Conservation (phyloP, 2,329 filamentous ascomycete species). For the Elsinoe perseae region DNA sequence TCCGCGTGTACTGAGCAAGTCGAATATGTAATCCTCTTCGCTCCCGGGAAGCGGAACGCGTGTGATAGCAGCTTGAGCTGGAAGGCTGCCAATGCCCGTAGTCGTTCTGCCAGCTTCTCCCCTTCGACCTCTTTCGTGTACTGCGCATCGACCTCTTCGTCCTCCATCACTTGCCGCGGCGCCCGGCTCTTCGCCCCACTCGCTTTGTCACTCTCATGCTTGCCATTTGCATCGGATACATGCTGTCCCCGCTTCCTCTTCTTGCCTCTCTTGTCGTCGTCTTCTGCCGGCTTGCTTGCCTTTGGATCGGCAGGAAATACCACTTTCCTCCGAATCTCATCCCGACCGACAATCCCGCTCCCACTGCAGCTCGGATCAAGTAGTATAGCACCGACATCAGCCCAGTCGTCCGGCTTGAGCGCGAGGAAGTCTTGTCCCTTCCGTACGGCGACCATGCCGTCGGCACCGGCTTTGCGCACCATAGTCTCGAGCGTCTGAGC, state of each 20-base stretch:
- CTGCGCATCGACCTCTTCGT: slow-evolving; percentile 30
- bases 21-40: slow-evolving; percentile 75
- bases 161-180: slow-evolving; percentile 29
- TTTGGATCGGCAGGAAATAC: background rate
- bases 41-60: slow-evolving; percentile 72
- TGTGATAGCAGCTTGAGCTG: slow-evolving; percentile 77
- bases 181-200: slow-evolving; percentile 14
- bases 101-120: slow-evolving; percentile 53
- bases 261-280: slow-evolving; percentile 18
- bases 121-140: slow-evolving; percentile 36
- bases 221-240: background rate
- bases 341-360: slow-evolving; percentile 84
- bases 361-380: slow-evolving; percentile 94
- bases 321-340: slow-evolving; percentile 44
- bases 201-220: background rate
- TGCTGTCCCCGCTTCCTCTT: slow-evolving; percentile 1
- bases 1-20: slow-evolving; percentile 83
- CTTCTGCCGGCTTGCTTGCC: slow-evolving; percentile 2
- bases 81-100: slow-evolving; percentile 69
- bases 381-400: slow-evolving; percentile 68
- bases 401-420: slow-evolving; percentile 60
- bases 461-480: slow-evolving; percentile 68
- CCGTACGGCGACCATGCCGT: slow-evolving; percentile 58
- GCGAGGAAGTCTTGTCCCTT: slow-evolving; percentile 75
- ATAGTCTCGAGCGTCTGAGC: slow-evolving; percentile 75